Percentiles rank a stretch among this genome's conserved stretches.
Evolutionary conservation across 805 yeast genomes (phyloP).

Genomic region (Myxozyma kluyveri): DNA sequence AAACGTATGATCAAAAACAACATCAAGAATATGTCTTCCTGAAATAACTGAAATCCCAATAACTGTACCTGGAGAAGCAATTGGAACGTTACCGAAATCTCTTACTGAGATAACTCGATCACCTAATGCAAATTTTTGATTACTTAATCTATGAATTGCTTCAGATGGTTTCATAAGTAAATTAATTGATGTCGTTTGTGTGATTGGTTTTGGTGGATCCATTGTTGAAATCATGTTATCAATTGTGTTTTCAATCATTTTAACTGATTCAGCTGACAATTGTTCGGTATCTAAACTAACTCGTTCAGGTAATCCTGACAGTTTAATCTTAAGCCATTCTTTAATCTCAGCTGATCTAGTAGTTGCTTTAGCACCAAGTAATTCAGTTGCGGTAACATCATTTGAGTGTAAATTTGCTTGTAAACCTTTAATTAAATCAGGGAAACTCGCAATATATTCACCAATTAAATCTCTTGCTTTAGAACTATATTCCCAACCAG

Average conservation of each 20-base stretch:
- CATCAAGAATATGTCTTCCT: constrained; percentile 48
- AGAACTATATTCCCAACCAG: constrained; percentile 81
- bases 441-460: constrained; percentile 61
- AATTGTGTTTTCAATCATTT: constrained; percentile 62
- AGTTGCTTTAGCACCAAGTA: constrained; percentile 31
- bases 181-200: constrained; percentile 72
- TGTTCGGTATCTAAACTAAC: constrained; percentile 79
- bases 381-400: not conserved
- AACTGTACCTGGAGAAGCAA: constrained; percentile 86
- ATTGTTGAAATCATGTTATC: constrained; percentile 41
- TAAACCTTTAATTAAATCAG: constrained; percentile 51
- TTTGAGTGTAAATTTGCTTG: constrained; percentile 28
- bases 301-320: constrained; percentile 44
- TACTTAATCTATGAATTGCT: constrained; percentile 66
- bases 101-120: constrained; percentile 85
- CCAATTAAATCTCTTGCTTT: constrained; percentile 65
- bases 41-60: constrained; percentile 42
- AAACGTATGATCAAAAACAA: constrained; percentile 79
- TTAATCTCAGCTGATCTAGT: constrained; percentile 37
- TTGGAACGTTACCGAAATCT: constrained; percentile 84
- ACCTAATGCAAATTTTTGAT: constrained; percentile 79
- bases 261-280: constrained; percentile 62
- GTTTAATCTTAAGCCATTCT: constrained; percentile 44
- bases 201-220: constrained; percentile 40
- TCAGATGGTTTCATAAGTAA: constrained; percentile 76